Conservation (phyloP, 495 filamentous ascomycete genomes). For the Trichoderma gamsii region DNA sequence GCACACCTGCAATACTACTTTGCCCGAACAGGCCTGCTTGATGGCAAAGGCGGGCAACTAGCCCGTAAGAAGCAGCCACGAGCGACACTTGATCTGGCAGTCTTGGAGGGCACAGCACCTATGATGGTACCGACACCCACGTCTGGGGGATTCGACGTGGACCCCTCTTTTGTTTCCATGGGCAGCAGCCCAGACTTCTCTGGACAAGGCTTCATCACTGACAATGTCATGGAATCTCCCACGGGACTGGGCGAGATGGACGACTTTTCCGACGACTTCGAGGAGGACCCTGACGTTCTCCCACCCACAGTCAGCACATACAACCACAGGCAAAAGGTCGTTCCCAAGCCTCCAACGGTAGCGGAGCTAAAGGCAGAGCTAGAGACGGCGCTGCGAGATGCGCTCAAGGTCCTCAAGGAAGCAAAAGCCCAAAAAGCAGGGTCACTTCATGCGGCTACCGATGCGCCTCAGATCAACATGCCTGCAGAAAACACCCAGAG, state of each 20-base stretch:
- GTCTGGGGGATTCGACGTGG: slow-evolving; percentile 36
- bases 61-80: slow-evolving; percentile 55
- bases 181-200: slow-evolving; percentile 48
- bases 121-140: slow-evolving; percentile 34
- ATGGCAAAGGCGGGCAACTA: slow-evolving; percentile 85
- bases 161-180: slow-evolving; percentile 52
- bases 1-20: slow-evolving; percentile 98
- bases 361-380: slow-evolving; percentile 71
- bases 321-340: slow-evolving; percentile 74
- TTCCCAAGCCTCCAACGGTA: slow-evolving; percentile 81
- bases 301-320: slow-evolving; percentile 96
- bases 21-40: slow-evolving; percentile 83
- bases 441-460: slow-evolving; percentile 27
- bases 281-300: slow-evolving; percentile 66
- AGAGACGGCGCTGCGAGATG: slow-evolving; percentile 56
- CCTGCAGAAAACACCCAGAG: slow-evolving; percentile 41
- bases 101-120: slow-evolving; percentile 26
- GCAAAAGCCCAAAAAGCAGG: slow-evolving; percentile 25
- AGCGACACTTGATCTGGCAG: slow-evolving; percentile 43
- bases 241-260: slow-evolving; percentile 46
- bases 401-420: slow-evolving; percentile 58
- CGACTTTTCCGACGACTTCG: slow-evolving; percentile 53
- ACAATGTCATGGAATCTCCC: slow-evolving; percentile 50
- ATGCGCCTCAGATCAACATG: slow-evolving; percentile 24
- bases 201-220: slow-evolving; percentile 33